Percentiles rank a stretch among this genome's conserved stretches.
Conservation (phyloP, 108 stramenopile genomes). For the Epipyxis sp. region DNA sequence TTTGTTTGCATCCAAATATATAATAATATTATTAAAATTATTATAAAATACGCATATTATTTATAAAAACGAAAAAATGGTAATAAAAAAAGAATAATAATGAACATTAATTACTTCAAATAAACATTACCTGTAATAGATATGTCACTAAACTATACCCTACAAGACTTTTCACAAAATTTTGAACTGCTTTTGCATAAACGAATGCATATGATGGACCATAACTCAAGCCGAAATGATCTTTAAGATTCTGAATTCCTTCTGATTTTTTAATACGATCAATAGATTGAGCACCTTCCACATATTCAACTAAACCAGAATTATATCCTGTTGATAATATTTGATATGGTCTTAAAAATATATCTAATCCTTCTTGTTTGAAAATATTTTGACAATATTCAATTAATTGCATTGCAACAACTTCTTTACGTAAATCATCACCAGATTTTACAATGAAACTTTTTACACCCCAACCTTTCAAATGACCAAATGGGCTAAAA, state of each 20-base stretch:
- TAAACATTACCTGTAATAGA: constrained; percentile 85
- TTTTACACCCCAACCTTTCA: constrained; percentile 51
- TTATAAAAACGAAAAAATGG: too few species aligned
- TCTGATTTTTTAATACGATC: constrained; percentile 53
- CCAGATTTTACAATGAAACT: constrained; percentile 58
- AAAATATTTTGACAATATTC: constrained; percentile 39
- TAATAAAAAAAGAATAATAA: too few species aligned
- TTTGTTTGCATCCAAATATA: too few species aligned
- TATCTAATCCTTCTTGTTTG: constrained; percentile 40
- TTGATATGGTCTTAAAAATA: constrained; percentile 48
- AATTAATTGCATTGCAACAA: constrained; percentile 52
- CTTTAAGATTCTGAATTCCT: constrained; percentile 45
- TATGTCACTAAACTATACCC: constrained; percentile 74
- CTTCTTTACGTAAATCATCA: constrained; percentile 54
- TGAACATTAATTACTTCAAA: too few species aligned
- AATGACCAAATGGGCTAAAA: constrained; percentile 40
- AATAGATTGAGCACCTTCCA: constrained; percentile 49
- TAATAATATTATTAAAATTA: too few species aligned
- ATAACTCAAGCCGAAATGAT: constrained; percentile 75
- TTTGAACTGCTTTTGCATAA: constrained; percentile 41
- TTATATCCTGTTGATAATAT: constrained; percentile 48
- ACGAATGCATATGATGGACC: constrained; percentile 39
- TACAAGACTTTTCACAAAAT: constrained; percentile 51
- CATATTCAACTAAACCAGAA: constrained; percentile 49
- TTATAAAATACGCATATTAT: too few species aligned